Base-by-base conservation (phyloP, 2,329 filamentous ascomycete species). In the Exophiala sp. region DNA sequence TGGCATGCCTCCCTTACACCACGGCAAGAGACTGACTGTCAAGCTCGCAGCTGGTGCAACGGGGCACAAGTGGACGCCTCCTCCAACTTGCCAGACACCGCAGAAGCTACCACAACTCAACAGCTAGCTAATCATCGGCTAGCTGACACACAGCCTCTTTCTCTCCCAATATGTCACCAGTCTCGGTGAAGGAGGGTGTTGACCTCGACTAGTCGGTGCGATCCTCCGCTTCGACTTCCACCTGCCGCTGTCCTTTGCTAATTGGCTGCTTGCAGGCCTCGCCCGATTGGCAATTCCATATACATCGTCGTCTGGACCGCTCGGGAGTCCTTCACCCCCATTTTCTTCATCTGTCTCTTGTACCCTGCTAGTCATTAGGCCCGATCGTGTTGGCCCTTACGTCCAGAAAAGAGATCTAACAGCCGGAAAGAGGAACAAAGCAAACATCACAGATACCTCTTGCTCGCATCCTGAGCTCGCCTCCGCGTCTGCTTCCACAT, bases 251-350 rank as follows among this genome's bases (percentile, higher is more conserved):
- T 24, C 21, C 21, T 19, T n/a, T 27, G 37, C 43, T 43, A 16
- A 50, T 41, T 41, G 50, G 50, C 50, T 46, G 14, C 50, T 23
- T 46, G 34, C 27, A 50, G 29, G 10, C 38, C 43, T 47, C 54
- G 54, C 43, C 54, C 51, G 38, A 54, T 57, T 57, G 48, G 46
- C 44, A 57, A 57, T 48, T 35, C 41, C 48, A 52, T 57, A 53
- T 56, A 57, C 54, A 53, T 54, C 51, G 37, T 46, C 48, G 32
- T 46, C 46, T 50, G 30, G 38, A 47, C 38, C 14, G 39, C 35
- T 37, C 22, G 38, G 29, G 24, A 38, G 35, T 21, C 35, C 47
- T 38, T 44, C 42, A 43, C 46, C 35, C 48, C 34, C 35, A 35
- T 23, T 45, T 34, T 46, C 24, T 44, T 29, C 29, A 22, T 16